A percentile compares a stretch with the other conserved stretches of the same genome.
Conservation (phyloP, 495 filamentous ascomycete genomes). For the Xylaria castorea region DNA sequence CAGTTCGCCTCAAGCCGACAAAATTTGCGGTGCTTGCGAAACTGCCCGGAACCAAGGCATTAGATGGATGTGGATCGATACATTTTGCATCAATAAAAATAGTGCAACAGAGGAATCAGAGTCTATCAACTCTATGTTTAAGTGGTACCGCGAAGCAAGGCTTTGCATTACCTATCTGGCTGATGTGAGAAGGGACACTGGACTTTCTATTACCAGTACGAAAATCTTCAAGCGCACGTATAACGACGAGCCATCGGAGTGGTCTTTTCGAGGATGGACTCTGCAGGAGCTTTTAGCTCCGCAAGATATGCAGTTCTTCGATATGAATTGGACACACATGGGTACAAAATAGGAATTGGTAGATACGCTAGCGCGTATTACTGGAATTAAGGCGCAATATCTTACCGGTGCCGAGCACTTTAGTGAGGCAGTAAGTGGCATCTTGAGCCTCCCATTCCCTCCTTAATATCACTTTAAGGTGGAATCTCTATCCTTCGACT, state of each 20-base stretch:
- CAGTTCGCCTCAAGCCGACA: conserved; percentile 19
- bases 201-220: background rate
- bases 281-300: conserved; percentile 49
- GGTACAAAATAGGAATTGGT: conserved; percentile 33
- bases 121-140: conserved; percentile 28
- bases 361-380: background rate
- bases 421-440: conserved; percentile 13
- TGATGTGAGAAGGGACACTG: conserved; percentile 25
- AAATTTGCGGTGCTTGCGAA: conserved; percentile 34
- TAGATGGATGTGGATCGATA: conserved; percentile 41
- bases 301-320: conserved; percentile 40
- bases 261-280: conserved; percentile 52
- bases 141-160: conserved; percentile 25
- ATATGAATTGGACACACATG: conserved; percentile 35
- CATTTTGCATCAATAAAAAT: conserved; percentile 31
- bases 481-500: background rate
- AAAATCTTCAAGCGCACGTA: background rate
- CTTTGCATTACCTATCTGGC: conserved; percentile 37
- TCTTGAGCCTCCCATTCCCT: conserved; percentile 2
- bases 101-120: conserved; percentile 22
- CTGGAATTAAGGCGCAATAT: conserved; percentile 17
- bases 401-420: conserved; percentile 1
- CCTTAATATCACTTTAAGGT: conserved; percentile 17
- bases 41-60: conserved; percentile 30
- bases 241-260: conserved; percentile 27